A percentile compares a stretch with the other conserved stretches of the same genome.
Evolutionary conservation across 768 basidiomycete species (phyloP).

Genomic region (Polyporus arcularius): DNA sequence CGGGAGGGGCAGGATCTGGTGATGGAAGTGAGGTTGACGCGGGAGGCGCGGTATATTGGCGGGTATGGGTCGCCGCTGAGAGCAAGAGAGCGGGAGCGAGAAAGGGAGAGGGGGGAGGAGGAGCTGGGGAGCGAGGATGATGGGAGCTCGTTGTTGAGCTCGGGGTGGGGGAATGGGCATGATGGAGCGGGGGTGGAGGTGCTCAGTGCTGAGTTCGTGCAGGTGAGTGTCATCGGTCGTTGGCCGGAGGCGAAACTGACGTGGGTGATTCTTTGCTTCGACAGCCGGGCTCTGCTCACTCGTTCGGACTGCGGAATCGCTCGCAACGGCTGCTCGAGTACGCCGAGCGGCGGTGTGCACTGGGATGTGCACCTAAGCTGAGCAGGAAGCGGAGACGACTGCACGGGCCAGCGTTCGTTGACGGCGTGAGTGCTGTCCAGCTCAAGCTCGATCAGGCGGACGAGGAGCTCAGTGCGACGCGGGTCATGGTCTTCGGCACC

Average conservation of each 20-base stretch:
- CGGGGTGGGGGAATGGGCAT: constrained; percentile 77
- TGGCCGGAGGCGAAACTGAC: too few species aligned
- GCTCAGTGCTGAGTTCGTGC: constrained; percentile 59
- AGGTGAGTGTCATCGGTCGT: too few species aligned
- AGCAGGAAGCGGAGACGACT: constrained; percentile 12
- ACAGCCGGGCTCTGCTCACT: constrained; percentile 55
- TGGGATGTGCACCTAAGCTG: constrained; percentile 25
- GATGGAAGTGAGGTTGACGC: constrained; percentile 43
- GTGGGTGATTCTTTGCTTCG: not conserved
- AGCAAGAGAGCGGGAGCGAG: not conserved
- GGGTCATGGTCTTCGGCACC: constrained; percentile 20
- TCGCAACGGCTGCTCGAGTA: constrained; percentile 70
- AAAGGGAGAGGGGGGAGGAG: constrained; percentile 12
- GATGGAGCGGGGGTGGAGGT: constrained; percentile 79
- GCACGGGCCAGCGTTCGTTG: constrained; percentile 3
- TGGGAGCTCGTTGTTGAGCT: constrained; percentile 38
- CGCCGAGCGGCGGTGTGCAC: constrained; percentile 54
- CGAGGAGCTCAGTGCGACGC: constrained; percentile 9
- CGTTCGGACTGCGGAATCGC: constrained; percentile 62
- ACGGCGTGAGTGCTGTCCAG: constrained; percentile 12
- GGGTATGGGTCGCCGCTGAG: constrained; percentile 37
- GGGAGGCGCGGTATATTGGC: constrained; percentile 48
- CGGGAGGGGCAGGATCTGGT: constrained; percentile 40
- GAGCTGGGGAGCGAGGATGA: constrained; percentile 24
- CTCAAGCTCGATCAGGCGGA: constrained; percentile 5